Evolutionary conservation across 2,329 filamentous ascomycete species (phyloP).

Genomic region (Xylaria hypoxylon): DNA sequence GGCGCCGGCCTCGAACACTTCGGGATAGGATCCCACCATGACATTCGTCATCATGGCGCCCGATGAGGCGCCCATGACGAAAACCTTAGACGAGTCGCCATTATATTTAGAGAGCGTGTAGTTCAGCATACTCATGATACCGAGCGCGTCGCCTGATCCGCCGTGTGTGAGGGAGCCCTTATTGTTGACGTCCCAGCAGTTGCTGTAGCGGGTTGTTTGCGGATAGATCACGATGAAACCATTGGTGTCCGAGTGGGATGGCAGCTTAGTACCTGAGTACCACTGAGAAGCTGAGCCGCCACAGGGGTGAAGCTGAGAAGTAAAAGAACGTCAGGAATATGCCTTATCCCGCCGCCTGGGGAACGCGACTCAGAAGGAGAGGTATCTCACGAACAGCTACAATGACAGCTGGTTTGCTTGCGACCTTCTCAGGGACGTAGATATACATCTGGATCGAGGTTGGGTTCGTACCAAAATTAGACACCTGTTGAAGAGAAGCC

Average conservation of each 20-base stretch:
- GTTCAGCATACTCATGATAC: conserved; percentile 41
- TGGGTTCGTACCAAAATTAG: conserved; percentile 57
- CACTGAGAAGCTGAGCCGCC: conserved; percentile 31
- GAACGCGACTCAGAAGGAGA: background rate
- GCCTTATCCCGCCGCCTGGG: background rate
- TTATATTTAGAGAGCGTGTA: conserved; percentile 34
- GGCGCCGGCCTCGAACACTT: conserved; percentile 39
- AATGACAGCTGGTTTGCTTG: conserved; percentile 46
- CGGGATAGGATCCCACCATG: conserved; percentile 39
- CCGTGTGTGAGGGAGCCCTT: conserved; percentile 39
- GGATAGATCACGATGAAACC: conserved; percentile 57
- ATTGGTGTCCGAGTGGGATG: conserved; percentile 29
- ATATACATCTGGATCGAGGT: conserved; percentile 58
- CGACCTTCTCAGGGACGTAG: conserved; percentile 57
- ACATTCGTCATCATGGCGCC: conserved; percentile 44
- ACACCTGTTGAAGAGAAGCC: conserved; percentile 49
- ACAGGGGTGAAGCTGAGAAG: conserved; percentile 35
- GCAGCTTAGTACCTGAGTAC: conserved; percentile 34
- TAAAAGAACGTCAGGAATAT: background rate
- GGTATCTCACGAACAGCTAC: conserved; percentile 31
- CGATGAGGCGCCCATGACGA: conserved; percentile 34
- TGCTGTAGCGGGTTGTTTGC: conserved; percentile 39
- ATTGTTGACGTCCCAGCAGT: conserved; percentile 44
- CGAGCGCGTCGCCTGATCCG: conserved; percentile 38
- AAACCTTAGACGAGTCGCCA: conserved; percentile 18